phyloP scores from a whole-genome alignment of 2,329 filamentous ascomycete genomes.

The Samsoniella hepiali region DNA sequence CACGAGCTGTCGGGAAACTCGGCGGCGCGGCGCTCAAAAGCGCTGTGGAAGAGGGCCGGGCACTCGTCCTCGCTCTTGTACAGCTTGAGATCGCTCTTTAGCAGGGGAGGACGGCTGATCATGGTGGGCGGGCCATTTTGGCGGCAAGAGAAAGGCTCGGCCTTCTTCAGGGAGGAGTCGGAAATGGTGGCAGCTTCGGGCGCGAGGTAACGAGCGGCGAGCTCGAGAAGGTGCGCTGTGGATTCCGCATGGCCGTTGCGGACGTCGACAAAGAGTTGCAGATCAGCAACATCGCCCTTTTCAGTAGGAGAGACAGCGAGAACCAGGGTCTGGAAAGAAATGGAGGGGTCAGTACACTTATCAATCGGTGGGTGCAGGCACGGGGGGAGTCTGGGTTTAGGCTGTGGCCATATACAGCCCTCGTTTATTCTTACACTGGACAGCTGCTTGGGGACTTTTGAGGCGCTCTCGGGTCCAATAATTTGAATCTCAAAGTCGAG shows the following conservation, averaged over 20 bases:
- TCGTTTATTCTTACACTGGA: conserved; percentile 14
- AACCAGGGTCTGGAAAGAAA: background rate
- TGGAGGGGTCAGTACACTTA: background rate
- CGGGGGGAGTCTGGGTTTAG: background rate
- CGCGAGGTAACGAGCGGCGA: conserved; percentile 17
- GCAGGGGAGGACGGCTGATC: conserved; percentile 15
- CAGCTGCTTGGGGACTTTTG: conserved; percentile 14
- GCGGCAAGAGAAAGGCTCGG: conserved; percentile 12
- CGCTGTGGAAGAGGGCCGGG: conserved; percentile 17
- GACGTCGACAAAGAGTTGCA: conserved; percentile 17
- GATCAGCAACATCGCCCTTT: conserved; percentile 1
- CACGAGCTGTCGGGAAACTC: conserved; percentile 13
- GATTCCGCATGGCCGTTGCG: conserved; percentile 15
- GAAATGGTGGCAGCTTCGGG: background rate
- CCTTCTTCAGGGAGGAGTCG: background rate
- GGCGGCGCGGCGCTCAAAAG: conserved; percentile 15
- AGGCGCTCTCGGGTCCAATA: background rate
- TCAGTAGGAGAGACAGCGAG: conserved; percentile 3
- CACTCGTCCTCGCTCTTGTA: conserved; percentile 8
- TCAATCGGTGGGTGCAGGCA: background rate
- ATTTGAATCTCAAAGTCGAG: conserved; percentile 17
- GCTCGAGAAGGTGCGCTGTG: conserved; percentile 13
- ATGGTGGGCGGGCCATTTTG: conserved; percentile 15
- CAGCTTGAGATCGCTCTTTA: conserved; percentile 15
- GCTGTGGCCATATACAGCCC: background rate